A percentile compares a stretch with the other conserved stretches of the same genome.
These are phyloP conservation scores for Pseudogymnoascus sp. DNA, from an alignment of 2,329 filamentous ascomycete species.

Conservation along the genomic window DNA sequence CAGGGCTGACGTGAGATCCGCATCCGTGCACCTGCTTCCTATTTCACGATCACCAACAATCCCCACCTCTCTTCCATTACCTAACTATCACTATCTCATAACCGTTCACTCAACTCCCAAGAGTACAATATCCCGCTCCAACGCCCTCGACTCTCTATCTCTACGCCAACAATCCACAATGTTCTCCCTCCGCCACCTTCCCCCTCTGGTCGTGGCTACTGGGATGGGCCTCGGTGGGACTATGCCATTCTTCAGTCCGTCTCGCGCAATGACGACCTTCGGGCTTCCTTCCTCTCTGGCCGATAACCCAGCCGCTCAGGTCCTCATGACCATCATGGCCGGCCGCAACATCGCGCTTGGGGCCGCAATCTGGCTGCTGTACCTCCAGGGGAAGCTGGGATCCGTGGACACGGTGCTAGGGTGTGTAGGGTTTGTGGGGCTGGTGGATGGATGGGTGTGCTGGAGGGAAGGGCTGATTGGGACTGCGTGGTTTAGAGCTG, in stretches of 20 bases:
- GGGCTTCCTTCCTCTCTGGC: slow-evolving; percentile 12
- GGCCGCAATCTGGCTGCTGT: slow-evolving; percentile 13
- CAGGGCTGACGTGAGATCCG: background rate
- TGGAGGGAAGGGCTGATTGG: slow-evolving; percentile 14
- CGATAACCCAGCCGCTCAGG: slow-evolving; percentile 12
- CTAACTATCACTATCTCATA: background rate
- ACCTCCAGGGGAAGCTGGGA: slow-evolving; percentile 10
- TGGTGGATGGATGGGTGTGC: slow-evolving; percentile 15
- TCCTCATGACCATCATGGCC: slow-evolving; percentile 10
- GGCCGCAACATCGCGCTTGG: slow-evolving; percentile 13
- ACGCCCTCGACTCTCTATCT: background rate
- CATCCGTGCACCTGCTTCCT: background rate
- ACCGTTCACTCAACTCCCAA: background rate
- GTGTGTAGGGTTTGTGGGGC: slow-evolving; percentile 11
- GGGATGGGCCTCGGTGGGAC: background rate
- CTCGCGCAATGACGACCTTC: slow-evolving; percentile 14
- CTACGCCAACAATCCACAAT: background rate
- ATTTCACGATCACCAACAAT: background rate
- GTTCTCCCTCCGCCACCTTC: background rate
- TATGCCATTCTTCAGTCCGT: background rate
- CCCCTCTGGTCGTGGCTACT: background rate
- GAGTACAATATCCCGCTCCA: background rate
- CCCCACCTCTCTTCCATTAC: background rate
- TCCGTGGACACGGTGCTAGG: slow-evolving; percentile 13
- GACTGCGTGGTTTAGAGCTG: background rate